Conservation (phyloP, 768 basidiomycete species). For the Pleurotus cornucopiae region DNA sequence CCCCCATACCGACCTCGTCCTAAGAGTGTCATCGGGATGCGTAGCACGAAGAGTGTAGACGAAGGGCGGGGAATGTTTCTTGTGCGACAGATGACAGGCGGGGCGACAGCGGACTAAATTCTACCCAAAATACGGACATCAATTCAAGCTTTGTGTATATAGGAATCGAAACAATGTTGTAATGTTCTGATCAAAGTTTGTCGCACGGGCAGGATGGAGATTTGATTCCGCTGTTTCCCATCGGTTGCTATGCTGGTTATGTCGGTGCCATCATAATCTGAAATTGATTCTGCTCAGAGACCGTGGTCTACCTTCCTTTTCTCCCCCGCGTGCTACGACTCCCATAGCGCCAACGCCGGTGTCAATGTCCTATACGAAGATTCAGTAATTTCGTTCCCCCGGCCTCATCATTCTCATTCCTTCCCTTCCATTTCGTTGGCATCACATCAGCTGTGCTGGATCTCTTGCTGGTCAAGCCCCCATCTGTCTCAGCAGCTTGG, state of each 20-base stretch:
- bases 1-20: slow-evolving; percentile 54
- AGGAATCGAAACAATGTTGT: too few relatives aligned
- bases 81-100: slow-evolving; percentile 76
- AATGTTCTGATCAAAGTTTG: too few relatives aligned
- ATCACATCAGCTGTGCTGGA: slow-evolving; percentile 1
- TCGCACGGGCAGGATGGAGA: too few relatives aligned
- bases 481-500: not conserved
- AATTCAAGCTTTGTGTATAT: too few relatives aligned
- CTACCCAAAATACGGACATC: too few relatives aligned
- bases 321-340: not conserved
- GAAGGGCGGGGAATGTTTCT: slow-evolving; percentile 75
- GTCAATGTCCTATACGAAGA: not conserved
- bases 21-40: slow-evolving; percentile 74
- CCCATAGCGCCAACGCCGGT: not conserved
- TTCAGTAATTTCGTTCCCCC: not conserved
- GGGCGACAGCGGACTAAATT: not conserved
- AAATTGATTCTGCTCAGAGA: not conserved
- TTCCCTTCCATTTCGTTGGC: not conserved
- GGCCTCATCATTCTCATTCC: not conserved
- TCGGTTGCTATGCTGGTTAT: too few relatives aligned
- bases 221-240: too few relatives aligned
- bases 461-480: slow-evolving; percentile 4
- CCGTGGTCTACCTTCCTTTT: not conserved
- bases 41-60: slow-evolving; percentile 56
- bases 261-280: too few relatives aligned